A percentile compares a stretch with the other conserved stretches of the same genome.
Evolutionary conservation across 306 rosid species (phyloP).

Genomic region (Glycyrrhiza uralensis): DNA sequence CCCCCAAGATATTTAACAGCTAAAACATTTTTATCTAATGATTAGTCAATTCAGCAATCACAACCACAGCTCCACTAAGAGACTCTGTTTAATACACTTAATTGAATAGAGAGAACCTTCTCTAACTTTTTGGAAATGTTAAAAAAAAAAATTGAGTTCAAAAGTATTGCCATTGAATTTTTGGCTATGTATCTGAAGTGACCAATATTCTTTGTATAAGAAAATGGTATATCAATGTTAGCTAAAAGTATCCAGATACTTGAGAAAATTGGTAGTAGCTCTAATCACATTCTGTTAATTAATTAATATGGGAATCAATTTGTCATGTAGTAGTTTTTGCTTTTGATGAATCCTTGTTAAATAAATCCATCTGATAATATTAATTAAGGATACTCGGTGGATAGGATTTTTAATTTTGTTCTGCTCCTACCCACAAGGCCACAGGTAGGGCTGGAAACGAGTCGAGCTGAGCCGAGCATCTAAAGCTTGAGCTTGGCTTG

Average conservation of each 20-base stretch:
- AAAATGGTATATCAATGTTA: not conserved
- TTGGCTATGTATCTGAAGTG: not conserved
- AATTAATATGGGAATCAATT: not conserved
- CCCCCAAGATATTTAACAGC: not conserved
- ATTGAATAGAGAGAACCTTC: not conserved
- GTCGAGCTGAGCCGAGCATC: too few species aligned
- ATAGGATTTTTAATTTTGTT: not conserved
- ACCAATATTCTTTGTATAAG: constrained; percentile 7
- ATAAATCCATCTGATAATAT: not conserved
- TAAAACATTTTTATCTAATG: not conserved
- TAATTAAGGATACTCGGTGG: not conserved
- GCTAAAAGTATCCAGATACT: not conserved
- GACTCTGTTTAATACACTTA: not conserved
- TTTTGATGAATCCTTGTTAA: not conserved
- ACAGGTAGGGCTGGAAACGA: too few species aligned
- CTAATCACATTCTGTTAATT: not conserved
- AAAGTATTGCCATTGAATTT: not conserved
- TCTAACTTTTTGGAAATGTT: not conserved
- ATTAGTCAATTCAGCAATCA: not conserved
- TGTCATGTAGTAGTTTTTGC: not conserved
- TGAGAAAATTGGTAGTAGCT: not conserved
- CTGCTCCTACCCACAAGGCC: not conserved
- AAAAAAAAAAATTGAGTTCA: not conserved
- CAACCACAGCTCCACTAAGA: not conserved
- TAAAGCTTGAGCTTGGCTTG: too few species aligned